Evolutionary conservation across 2,329 filamentous ascomycete genomes (phyloP), one percentile per base, ranked within the genome.

Genomic region (Macrophomina phaseolina): DNA sequence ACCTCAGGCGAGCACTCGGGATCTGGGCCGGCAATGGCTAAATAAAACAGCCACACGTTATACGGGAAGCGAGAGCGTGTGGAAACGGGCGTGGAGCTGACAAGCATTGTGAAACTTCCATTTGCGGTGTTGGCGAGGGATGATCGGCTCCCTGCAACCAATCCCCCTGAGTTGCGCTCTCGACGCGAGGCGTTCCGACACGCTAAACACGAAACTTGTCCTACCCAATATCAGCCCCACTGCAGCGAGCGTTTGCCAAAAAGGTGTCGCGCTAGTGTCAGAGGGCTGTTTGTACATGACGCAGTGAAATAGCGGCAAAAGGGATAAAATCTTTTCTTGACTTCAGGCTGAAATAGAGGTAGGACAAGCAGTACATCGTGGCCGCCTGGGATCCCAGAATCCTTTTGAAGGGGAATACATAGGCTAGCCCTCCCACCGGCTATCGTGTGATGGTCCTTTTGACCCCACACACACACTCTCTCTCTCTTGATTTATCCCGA

Each of bases 51-150:
- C 23, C 1, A 23, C 23, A 23, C 23, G 23, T 23, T 23, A 23
- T 18, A 30, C 30, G 23, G 38, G 32, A 23, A 23, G 28, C 30
- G 55, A 38, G 9, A 60, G 55, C 11, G 55, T 3, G 30, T 60
- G 55, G 40, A 60, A 45, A 60, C 55, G 45, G 23, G 38, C 38
- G 55, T 42, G 28, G 38, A n/a, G 38, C 55, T 23, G 28, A 60
- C 28, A n/a, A 42, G 55, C 55, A 60, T 60, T 60, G 55, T 60
- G 55, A 46, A 61, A 61, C 56, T 23, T n/a, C 56, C 36, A 18
- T 6, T 48, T 36, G 56, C 8, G 40, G 56, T 23, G n/a, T 18
- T 61, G 38, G 12, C 56, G n/a, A 36, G 28, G 1, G 42, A n/a
- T 36, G 42, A 61, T 61, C 56, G 45, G 16, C 42, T 18, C 30